Percentiles rank a stretch among this genome's conserved stretches.
These are phyloP conservation scores for Turritis glabra DNA, from an alignment of 345 rosid genomes.

Conservation along the genomic window DNA sequence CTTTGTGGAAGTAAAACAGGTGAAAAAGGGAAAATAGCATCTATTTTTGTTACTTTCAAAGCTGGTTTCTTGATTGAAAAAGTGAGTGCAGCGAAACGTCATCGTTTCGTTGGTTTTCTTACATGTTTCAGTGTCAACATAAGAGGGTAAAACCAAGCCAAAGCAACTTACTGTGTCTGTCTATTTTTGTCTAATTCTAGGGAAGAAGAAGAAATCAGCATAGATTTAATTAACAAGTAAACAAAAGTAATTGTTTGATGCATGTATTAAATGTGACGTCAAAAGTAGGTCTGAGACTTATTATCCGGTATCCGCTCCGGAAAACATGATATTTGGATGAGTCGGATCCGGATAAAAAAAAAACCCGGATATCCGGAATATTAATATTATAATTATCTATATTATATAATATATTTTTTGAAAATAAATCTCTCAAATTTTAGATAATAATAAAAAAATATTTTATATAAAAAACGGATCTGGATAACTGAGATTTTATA, in stretches of 20 bases:
- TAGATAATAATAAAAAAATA: too few species aligned
- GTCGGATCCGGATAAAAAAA: too few species aligned
- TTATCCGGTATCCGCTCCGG: too few species aligned
- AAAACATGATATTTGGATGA: too few species aligned
- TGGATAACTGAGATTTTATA: too few species aligned
- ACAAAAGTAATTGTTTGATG: conserved; percentile 1
- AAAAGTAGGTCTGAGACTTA: too few species aligned
- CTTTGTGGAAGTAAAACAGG: conserved; percentile 30
- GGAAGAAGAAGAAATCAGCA: conserved; percentile 1
- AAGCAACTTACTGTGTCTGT: conserved; percentile 35
- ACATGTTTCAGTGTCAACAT: conserved; percentile 40
- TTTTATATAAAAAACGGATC: too few species aligned
- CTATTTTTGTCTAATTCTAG: conserved; percentile 25
- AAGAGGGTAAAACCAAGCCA: conserved; percentile 36
- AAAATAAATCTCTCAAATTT: too few species aligned
- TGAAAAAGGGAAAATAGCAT: conserved; percentile 25
- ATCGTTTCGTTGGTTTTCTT: conserved; percentile 30
- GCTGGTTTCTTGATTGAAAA: conserved; percentile 23
- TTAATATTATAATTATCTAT: too few species aligned
- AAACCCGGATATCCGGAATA: too few species aligned
- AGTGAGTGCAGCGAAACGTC: conserved; percentile 35
- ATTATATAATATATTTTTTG: too few species aligned
- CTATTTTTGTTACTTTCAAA: conserved; percentile 23
- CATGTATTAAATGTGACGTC: conserved; percentile 18
- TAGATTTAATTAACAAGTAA: conserved; percentile 13